Percentiles rank a stretch among this genome's conserved stretches.
Evolutionary conservation across 495 filamentous ascomycete genomes (phyloP).

Genomic region (Geoglossum glabrum): DNA sequence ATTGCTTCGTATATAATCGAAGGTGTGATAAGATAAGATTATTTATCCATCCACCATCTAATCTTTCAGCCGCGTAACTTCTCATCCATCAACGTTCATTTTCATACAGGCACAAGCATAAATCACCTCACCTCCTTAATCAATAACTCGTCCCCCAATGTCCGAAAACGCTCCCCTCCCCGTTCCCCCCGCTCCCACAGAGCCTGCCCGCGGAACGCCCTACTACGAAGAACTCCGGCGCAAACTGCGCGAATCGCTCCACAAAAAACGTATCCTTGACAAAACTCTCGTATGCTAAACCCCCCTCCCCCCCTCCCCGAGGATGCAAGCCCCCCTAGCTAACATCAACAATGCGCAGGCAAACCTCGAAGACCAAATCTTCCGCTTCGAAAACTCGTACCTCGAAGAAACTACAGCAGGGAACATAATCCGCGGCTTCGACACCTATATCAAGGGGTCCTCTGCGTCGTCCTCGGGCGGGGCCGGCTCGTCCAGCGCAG

Average conservation of each 20-base stretch:
- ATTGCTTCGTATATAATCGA: slow-evolving; percentile 7
- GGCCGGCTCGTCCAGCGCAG: background rate
- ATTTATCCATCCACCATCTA: no score
- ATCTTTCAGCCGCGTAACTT: no score
- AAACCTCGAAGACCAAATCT: slow-evolving; percentile 65
- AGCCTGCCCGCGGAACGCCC: slow-evolving; percentile 20
- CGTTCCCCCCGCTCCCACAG: background rate
- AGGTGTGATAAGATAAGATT: background rate
- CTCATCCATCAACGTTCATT: no score
- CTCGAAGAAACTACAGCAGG: slow-evolving; percentile 76
- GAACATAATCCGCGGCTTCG: slow-evolving; percentile 94
- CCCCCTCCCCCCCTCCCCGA: background rate
- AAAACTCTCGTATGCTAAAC: slow-evolving; percentile 33
- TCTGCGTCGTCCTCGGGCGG: slow-evolving; percentile 26
- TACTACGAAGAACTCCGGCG: slow-evolving; percentile 57
- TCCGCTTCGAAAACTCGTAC: slow-evolving; percentile 65
- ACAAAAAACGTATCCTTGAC: slow-evolving; percentile 46
- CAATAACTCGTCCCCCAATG: background rate
- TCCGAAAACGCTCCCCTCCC: slow-evolving; percentile 2
- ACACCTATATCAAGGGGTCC: slow-evolving; percentile 70
- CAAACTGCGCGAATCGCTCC: slow-evolving; percentile 44
- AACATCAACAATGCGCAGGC: slow-evolving; percentile 18
- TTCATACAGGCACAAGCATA: no score
- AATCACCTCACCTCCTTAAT: no score
- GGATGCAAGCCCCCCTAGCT: background rate